Base-by-base conservation (phyloP, 768 basidiomycete genomes). In the Leccinum boreale region DNA sequence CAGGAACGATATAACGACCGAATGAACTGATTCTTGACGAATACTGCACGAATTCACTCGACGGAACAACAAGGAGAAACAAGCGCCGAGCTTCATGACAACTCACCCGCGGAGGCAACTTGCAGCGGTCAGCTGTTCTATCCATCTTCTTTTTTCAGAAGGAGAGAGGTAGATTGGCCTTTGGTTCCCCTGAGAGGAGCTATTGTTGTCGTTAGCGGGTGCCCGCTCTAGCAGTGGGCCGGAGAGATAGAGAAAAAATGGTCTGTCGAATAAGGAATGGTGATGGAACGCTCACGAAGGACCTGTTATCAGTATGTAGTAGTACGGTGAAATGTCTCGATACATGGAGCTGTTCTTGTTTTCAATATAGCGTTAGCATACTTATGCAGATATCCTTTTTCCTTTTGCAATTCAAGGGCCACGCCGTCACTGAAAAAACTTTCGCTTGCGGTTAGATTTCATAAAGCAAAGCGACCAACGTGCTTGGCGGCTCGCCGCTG, bases 21-120 rank as follows among this genome's bases (percentile, higher is more conserved):
- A 72, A 60, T 62, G 70, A 73, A 68, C 55, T 50, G 57, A 72
- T 73, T 75, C 72, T 74, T 70, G 73, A 73, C 68, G 70, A 73
- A 72, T 64, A 58, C 33, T 70, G 51, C 15, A 73, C 61, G 67
- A 73, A 61, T 56, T 65, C 67, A 67, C 52, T 51, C 70, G 55
- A 72, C 60, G 60, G 70, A 69, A 61, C 48, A 62, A 61, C 67
- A 65, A 63, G 67, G 70, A 60, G 52, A 53, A 56, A 55, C 57
- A 57, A 42, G 24, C 57, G 56, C 65, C 66, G 57, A 66, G 61
- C 52, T 58, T 62, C 39, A 61, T 53, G 61, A 61, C 50, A 24
- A 52, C 61, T 65, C 65, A 54, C 62, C 60, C 62, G 50, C 33
- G n/a, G 60, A 61, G 36, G 51, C 66, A 50, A 57, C 53, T 7